These are phyloP conservation scores for Hanseniaspora uvarum DNA, from an alignment of 1,139 yeast species.

Conservation along the genomic window DNA sequence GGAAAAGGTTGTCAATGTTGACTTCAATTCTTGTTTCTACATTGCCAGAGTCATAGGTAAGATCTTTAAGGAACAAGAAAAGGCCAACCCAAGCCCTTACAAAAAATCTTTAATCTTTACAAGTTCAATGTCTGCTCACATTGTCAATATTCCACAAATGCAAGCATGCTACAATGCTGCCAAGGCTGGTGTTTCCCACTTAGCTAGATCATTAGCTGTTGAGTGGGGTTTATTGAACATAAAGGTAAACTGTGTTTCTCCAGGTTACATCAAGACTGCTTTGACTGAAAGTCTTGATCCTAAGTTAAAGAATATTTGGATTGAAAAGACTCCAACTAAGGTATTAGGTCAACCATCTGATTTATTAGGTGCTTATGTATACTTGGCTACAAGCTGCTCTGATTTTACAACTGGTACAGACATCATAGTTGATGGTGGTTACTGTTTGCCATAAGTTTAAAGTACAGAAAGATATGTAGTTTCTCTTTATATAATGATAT, in stretches of 20 bases:
- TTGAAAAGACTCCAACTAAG: slow-evolving; percentile 67
- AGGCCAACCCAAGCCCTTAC: slow-evolving; percentile 31
- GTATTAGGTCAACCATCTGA: slow-evolving; percentile 72
- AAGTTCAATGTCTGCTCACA: slow-evolving; percentile 84
- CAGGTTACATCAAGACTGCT: slow-evolving; percentile 75
- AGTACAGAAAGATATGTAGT: too few species aligned
- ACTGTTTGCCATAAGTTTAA: slow-evolving; percentile 25
- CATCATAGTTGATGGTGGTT: slow-evolving; percentile 79
- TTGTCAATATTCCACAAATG: slow-evolving; percentile 77
- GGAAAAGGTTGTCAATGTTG: slow-evolving; percentile 60
- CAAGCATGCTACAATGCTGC: slow-evolving; percentile 90
- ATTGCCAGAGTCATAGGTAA: slow-evolving; percentile 63
- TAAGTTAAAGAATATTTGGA: slow-evolving; percentile 52
- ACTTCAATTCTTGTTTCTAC: slow-evolving; percentile 67
- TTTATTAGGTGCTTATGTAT: slow-evolving; percentile 76
- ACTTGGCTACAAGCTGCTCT: slow-evolving; percentile 79
- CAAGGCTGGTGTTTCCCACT: slow-evolving; percentile 75
- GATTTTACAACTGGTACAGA: slow-evolving; percentile 79
- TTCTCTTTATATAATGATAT: background rate
- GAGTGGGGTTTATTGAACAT: slow-evolving; percentile 80
- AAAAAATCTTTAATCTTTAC: slow-evolving; percentile 70
- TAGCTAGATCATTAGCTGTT: slow-evolving; percentile 71
- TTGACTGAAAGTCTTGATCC: slow-evolving; percentile 50
- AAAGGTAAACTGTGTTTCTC: slow-evolving; percentile 74
- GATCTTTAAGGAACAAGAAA: slow-evolving; percentile 50